Base-by-base conservation (phyloP, 495 filamentous ascomycete genomes). In the Hypoxylon intermedium region DNA sequence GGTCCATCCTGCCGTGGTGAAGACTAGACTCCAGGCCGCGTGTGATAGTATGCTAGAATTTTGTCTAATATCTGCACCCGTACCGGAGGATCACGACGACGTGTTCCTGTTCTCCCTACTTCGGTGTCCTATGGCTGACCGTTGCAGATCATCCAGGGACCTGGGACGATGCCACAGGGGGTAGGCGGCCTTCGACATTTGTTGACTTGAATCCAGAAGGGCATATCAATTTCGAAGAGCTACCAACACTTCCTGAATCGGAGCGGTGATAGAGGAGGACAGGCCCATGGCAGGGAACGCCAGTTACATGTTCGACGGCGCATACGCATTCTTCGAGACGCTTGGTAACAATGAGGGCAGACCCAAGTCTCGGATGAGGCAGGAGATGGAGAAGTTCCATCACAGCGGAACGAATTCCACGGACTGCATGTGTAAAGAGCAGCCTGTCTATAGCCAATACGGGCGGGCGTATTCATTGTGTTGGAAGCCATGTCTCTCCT, bases 241-340 rank as follows among this genome's bases (percentile, higher is more conserved):
- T 80, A 6, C 64, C 55, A 16, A 56, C 61, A 9, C 84, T 83
- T 51, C 72, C n/a, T n/a, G n/a, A n/a, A n/a, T n/a, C n/a, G n/a
- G n/a, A n/a, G n/a, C n/a, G n/a, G n/a, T n/a, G n/a, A n/a, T 79
- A 48, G 59, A 52, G 2, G 76, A 78, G 68, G 78, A 74, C 21
- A 79, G 80, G 1, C 58, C 75, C 0, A 59, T 64, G 45, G 67
- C 60, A 2, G 79, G 82, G 3, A 77, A 78, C 36, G 77, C 71
- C 5, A 73, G 50, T 20, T 48, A 42, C 4, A 72, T 75, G 0
- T 83, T 71, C 64, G 81, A 81, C 49, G 75, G 71, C 16, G 67
- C 65, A 4, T 83, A 84, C 60, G 69, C 74, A 3, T 81, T 72
- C 52, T 83, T 84, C 47, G 83, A 85, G 72, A 86, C 83, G 72